These are phyloP conservation scores for Capsella rubella DNA, from an alignment of 441 rosid genomes.

Conservation along the genomic window DNA sequence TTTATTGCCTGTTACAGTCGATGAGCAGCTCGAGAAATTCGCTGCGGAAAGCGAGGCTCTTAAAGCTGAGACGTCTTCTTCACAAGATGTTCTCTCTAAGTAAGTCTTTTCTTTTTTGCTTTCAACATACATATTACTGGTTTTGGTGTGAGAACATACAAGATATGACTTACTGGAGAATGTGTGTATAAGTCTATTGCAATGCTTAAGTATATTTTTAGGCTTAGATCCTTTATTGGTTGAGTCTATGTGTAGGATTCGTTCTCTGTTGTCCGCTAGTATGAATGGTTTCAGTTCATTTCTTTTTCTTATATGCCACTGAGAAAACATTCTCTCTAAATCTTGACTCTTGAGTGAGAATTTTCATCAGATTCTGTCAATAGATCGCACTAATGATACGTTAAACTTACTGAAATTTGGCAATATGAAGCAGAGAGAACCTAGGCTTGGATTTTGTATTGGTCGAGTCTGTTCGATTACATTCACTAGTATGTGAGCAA, in stretches of 20 bases:
- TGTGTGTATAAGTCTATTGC: not conserved
- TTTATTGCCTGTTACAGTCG: conserved; percentile 75
- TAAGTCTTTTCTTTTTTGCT: conserved; percentile 41
- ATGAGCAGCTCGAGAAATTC: conserved; percentile 88
- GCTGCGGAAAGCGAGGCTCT: conserved; percentile 61
- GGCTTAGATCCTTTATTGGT: not conserved
- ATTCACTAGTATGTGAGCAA: not conserved
- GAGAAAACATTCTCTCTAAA: not conserved
- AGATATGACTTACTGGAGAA: not conserved
- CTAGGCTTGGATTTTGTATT: not conserved
- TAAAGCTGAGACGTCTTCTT: conserved; percentile 48
- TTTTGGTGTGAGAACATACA: not conserved
- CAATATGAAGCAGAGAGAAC: not conserved
- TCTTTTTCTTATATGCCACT: not conserved
- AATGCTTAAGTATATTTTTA: not conserved
- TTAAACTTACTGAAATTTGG: not conserved
- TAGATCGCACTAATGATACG: not conserved
- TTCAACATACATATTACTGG: not conserved
- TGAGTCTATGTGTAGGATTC: not conserved
- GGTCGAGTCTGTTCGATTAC: not conserved
- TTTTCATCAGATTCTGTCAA: not conserved
- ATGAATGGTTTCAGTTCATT: not conserved
- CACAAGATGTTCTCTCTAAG: conserved; percentile 77
- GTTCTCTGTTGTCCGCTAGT: not conserved
- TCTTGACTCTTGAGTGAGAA: not conserved